phyloP scores from a whole-genome alignment of 1,139 yeast genomes.

The Cylindricascospora bacillispora region DNA sequence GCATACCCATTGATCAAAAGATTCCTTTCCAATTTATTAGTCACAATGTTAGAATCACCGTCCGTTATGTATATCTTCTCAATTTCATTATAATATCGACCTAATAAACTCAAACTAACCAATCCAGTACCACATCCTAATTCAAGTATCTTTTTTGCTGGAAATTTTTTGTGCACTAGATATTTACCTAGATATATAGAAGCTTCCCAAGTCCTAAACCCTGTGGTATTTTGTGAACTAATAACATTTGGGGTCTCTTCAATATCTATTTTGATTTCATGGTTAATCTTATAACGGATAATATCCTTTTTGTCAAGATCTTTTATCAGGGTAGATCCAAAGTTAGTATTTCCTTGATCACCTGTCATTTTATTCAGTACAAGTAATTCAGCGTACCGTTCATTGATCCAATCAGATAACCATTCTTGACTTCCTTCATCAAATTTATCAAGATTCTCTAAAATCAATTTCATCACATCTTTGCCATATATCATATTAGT shows the following conservation, averaged over 20 bases:
- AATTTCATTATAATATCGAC: conserved; percentile 11
- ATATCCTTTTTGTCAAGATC: conserved; percentile 32
- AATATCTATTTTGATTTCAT: conserved; percentile 29
- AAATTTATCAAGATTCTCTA: background rate
- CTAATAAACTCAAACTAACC: conserved; percentile 46
- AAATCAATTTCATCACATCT: background rate
- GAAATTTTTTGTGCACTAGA: conserved; percentile 16
- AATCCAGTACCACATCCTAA: conserved; percentile 88
- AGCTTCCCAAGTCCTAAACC: conserved; percentile 91
- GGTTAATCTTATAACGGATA: conserved; percentile 33
- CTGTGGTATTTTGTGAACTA: conserved; percentile 72
- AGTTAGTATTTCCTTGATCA: too few relatives aligned
- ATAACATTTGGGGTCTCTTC: conserved; percentile 53
- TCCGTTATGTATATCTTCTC: conserved; percentile 49
- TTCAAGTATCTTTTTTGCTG: conserved; percentile 39
- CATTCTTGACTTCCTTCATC: background rate
- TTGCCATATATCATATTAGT: background rate
- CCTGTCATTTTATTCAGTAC: conserved; percentile 31
- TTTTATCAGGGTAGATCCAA: too few relatives aligned
- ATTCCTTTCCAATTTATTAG: conserved; percentile 32
- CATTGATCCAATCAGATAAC: conserved; percentile 38
- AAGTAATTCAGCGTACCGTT: conserved; percentile 35
- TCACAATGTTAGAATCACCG: conserved; percentile 59
- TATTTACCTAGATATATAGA: conserved; percentile 53
- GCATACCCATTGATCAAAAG: conserved; percentile 33